phyloP scores from a whole-genome alignment of 2,329 filamentous ascomycete species.

The Apiospora saccharicola region DNA sequence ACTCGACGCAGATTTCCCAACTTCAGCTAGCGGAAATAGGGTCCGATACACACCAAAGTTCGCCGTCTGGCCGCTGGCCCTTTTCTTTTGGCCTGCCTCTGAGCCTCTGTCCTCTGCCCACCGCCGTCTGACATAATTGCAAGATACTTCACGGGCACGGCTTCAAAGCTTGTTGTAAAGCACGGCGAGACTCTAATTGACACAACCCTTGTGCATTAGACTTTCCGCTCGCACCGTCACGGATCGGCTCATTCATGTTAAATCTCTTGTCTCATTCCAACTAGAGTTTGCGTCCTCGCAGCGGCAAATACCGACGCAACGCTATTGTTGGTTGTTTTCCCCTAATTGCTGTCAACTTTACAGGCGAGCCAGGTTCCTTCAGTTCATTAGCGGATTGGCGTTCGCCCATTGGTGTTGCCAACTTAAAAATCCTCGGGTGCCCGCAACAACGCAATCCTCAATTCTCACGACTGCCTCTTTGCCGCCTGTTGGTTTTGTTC shows the following conservation, averaged over 20 bases:
- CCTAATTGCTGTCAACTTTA: constrained; percentile 18
- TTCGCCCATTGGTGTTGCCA: constrained; percentile 16
- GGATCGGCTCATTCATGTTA: constrained; percentile 19
- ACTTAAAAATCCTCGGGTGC: constrained; percentile 19
- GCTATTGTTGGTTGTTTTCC: constrained; percentile 13
- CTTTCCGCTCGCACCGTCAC: constrained; percentile 23
- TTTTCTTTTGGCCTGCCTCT: not conserved
- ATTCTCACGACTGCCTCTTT: constrained; percentile 11
- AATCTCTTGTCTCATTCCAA: constrained; percentile 16
- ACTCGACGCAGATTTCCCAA: constrained; percentile 23
- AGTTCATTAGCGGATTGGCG: constrained; percentile 1
- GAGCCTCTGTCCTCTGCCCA: not conserved
- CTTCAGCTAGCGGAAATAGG: constrained; percentile 22
- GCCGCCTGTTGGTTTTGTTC: constrained; percentile 8
- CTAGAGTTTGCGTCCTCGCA: constrained; percentile 17
- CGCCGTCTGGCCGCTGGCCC: not conserved
- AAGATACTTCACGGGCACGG: constrained; percentile 22
- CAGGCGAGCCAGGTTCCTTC: constrained; percentile 13
- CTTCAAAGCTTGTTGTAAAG: constrained; percentile 23
- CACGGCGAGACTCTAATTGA: constrained; percentile 19
- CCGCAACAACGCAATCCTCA: not conserved
- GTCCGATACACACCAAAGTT: constrained; percentile 12
- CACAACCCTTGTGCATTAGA: constrained; percentile 21
- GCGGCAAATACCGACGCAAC: constrained; percentile 20
- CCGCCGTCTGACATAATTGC: constrained; percentile 14